Evolutionary conservation across 2,329 filamentous ascomycete genomes (phyloP).

Genomic region (Whalleya microplaca): DNA sequence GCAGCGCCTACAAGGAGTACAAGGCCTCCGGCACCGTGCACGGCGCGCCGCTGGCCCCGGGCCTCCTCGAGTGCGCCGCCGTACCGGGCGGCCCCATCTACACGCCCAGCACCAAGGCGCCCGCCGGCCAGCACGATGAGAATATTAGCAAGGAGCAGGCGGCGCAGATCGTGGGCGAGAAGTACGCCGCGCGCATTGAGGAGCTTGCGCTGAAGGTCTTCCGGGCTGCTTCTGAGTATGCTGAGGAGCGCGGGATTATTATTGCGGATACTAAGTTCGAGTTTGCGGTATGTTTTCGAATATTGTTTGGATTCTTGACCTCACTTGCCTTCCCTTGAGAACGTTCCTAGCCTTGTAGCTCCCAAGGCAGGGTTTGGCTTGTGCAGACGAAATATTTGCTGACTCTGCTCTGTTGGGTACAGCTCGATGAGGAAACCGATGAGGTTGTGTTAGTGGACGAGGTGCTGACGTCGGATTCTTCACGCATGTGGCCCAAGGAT

Average conservation of each 20-base stretch:
- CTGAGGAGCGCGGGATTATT: slow-evolving; percentile 69
- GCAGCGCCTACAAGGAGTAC: slow-evolving; percentile 81
- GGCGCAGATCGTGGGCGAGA: slow-evolving; percentile 64
- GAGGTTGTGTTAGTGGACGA: slow-evolving; percentile 81
- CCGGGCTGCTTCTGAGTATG: slow-evolving; percentile 64
- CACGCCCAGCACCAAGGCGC: slow-evolving; percentile 85
- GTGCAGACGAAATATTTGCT: neutral
- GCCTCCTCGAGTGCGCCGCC: slow-evolving; percentile 70
- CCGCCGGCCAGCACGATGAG: slow-evolving; percentile 76
- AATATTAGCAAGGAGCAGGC: slow-evolving; percentile 78
- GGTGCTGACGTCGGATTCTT: slow-evolving; percentile 79
- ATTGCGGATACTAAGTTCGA: slow-evolving; percentile 61
- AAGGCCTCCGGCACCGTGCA: slow-evolving; percentile 75
- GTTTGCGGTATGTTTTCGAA: slow-evolving; percentile 16
- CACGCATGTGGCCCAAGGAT: slow-evolving; percentile 82
- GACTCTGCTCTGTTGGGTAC: slow-evolving; percentile 46
- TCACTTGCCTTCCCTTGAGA: neutral
- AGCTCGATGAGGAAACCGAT: slow-evolving; percentile 62
- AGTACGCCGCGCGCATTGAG: slow-evolving; percentile 68
- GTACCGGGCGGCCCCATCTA: slow-evolving; percentile 68
- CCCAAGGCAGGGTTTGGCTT: neutral
- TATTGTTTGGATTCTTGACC: neutral
- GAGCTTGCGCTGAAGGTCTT: slow-evolving; percentile 68
- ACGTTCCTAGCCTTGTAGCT: neutral
- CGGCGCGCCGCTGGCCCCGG: slow-evolving; percentile 69